These are phyloP conservation scores for Globisporangium lucens DNA, from an alignment of 352 stramenopile genomes.

Conservation along the genomic window DNA sequence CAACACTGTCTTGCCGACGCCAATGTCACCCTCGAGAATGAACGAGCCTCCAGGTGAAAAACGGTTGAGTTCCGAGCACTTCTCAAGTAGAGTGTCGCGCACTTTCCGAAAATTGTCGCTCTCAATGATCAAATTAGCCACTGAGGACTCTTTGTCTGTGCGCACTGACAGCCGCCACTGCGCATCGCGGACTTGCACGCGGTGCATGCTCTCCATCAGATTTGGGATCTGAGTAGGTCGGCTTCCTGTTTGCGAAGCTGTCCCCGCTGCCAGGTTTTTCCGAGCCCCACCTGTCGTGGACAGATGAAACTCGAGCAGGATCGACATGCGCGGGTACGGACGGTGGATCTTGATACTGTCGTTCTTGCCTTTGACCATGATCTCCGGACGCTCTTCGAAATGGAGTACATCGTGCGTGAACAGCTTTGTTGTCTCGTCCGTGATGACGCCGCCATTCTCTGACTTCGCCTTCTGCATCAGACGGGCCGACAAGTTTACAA, in stretches of 20 bases:
- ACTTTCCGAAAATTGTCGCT: constrained; percentile 56
- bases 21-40: constrained; percentile 80
- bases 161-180: constrained; percentile 59
- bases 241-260: neutral
- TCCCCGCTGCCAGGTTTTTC: constrained; percentile 12
- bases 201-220: constrained; percentile 85
- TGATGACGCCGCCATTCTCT: constrained; percentile 84
- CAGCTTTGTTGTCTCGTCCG: constrained; percentile 82
- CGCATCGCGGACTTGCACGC: constrained; percentile 79
- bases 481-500: constrained; percentile 91
- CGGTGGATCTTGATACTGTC: constrained; percentile 88
- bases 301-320: constrained; percentile 69
- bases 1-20: constrained; percentile 80
- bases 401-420: constrained; percentile 85
- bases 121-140: constrained; percentile 50
- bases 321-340: constrained; percentile 86
- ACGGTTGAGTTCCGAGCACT: constrained; percentile 65
- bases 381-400: constrained; percentile 85
- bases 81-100: constrained; percentile 50
- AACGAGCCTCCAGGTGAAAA: constrained; percentile 67
- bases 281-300: constrained; percentile 25
- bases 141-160: constrained; percentile 43
- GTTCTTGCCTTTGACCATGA: constrained; percentile 93
- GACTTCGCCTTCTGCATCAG: constrained; percentile 91
- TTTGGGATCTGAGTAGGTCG: constrained; percentile 57